phyloP scores from a whole-genome alignment of 345 rosid genomes.

The Brassica napus region DNA sequence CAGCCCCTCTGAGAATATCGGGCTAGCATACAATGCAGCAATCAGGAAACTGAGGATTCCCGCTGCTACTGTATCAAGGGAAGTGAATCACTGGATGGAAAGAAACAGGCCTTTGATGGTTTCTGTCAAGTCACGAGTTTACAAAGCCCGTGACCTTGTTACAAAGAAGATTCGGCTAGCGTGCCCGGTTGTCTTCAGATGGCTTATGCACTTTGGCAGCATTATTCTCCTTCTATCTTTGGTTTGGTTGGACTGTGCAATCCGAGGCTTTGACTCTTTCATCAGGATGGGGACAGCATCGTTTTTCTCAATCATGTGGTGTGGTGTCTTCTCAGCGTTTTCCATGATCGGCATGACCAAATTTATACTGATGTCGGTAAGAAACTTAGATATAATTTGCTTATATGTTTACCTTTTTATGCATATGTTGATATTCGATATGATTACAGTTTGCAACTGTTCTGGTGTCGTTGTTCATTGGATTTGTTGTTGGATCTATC shows the following conservation, averaged over 20 bases:
- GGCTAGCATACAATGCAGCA: constrained; percentile 48
- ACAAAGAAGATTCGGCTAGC: constrained; percentile 51
- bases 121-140: constrained; percentile 41
- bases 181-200: constrained; percentile 62
- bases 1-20: constrained; percentile 47
- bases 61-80: constrained; percentile 42
- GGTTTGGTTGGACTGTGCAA: constrained; percentile 87
- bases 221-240: constrained; percentile 65
- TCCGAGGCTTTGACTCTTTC: constrained; percentile 87
- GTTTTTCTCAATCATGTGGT: constrained; percentile 83
- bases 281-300: constrained; percentile 84
- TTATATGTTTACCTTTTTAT: constrained; percentile 4
- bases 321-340: constrained; percentile 75
- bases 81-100: constrained; percentile 59
- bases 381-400: constrained; percentile 29
- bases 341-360: constrained; percentile 77
- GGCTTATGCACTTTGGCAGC: constrained; percentile 71
- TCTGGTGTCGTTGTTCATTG: constrained; percentile 60
- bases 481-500: constrained; percentile 62
- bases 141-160: constrained; percentile 51
- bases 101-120: constrained; percentile 55
- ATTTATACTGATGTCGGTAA: constrained; percentile 72
- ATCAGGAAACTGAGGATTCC: constrained; percentile 52
- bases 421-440: constrained; percentile 5
- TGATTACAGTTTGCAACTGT: constrained; percentile 60